Evolutionary conservation across 129 eudicot genomes (phyloP).

Genomic region (Lactuca sativa): DNA sequence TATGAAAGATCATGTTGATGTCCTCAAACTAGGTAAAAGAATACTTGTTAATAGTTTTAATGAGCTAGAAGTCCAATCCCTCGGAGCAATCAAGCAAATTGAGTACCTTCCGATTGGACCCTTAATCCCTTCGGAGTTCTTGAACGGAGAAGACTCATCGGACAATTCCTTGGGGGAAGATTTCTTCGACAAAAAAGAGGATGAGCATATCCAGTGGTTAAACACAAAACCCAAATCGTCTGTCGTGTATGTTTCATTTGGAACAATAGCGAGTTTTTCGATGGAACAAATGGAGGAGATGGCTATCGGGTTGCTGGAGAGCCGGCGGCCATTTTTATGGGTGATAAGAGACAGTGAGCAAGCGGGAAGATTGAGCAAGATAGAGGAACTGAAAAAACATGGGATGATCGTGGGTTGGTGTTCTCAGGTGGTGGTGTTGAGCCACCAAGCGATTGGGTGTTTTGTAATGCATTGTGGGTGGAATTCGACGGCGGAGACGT

Average conservation of each 20-base stretch:
- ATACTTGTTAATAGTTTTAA: slow-evolving; percentile 28
- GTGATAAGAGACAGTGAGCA: slow-evolving; percentile 36
- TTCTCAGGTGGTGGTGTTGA: slow-evolving; percentile 49
- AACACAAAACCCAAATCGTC: slow-evolving; percentile 44
- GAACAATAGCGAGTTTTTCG: slow-evolving; percentile 50
- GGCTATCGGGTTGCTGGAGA: slow-evolving; percentile 39
- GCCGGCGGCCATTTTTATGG: slow-evolving; percentile 50
- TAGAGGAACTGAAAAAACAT: slow-evolving; percentile 14
- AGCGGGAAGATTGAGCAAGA: slow-evolving; percentile 3
- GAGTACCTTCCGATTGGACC: slow-evolving; percentile 47
- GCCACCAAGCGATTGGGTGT: slow-evolving; percentile 52
- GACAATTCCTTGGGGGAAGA: slow-evolving; percentile 38
- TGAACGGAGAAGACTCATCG: slow-evolving; percentile 33
- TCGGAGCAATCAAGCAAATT: slow-evolving; percentile 23
- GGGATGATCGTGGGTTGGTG: slow-evolving; percentile 56
- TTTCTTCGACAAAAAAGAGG: slow-evolving; percentile 41
- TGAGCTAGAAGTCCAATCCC: slow-evolving; percentile 23
- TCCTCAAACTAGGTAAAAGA: slow-evolving; percentile 1
- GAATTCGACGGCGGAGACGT: slow-evolving; percentile 61
- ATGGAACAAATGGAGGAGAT: slow-evolving; percentile 51
- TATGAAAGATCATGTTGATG: slow-evolving; percentile 14
- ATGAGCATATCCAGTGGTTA: slow-evolving; percentile 41
- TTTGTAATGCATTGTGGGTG: slow-evolving; percentile 70
- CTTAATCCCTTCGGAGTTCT: slow-evolving; percentile 49
- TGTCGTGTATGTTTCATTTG: slow-evolving; percentile 55